Base-by-base conservation (phyloP, 805 yeast species). In the Metschnikowia arizonensis region DNA sequence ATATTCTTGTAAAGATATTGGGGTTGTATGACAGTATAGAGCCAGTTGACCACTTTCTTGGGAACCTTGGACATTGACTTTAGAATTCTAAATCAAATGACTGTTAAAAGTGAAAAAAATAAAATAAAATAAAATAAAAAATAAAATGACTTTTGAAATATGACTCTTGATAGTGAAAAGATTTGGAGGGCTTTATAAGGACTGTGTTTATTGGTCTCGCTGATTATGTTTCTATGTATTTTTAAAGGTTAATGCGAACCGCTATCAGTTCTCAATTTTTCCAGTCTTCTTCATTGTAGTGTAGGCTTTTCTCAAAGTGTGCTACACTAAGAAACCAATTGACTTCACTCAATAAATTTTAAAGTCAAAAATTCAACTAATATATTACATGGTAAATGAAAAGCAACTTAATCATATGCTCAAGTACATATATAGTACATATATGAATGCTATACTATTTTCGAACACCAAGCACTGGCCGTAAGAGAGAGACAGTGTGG, bases 1-100 rank as follows among this genome's bases (percentile, higher is more conserved):
- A 74, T 53, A 44, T 79, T 74, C n/a, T 82, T 73, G 52, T 85
- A 72, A 1, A 55, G 44, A 58, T 88, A 88, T 50, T 82, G 83
- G 57, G 74, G 68, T 42, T 68, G 70, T 15, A 72, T 49, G 5
- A 72, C 73, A 47, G 65, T 67, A 50, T 50, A 62, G 17, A 71
- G 63, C 76, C 76, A 72, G 50, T 61, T 65, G 33, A 66, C 55
- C 26, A 72, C 61, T 50, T 64, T 65, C 23, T 47, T 50, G 1
- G 70, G 64, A 28, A 67, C 54, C 34, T 54, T 59, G 0, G 57
- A 33, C 64, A 61, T 61, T 18, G 38, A 10, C 18, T 15, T 9
- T 3, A 14, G 17, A 11, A 11, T 18, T 8, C 34, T 18, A 19
- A 10, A 3, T 7, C n/a, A 12, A 32, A 6, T 24, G 26, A 8